A percentile compares a stretch with the other conserved stretches of the same genome.
These are phyloP conservation scores for Kodamaea ohmeri DNA, from an alignment of 1,139 yeast genomes.

Conservation along the genomic window DNA sequence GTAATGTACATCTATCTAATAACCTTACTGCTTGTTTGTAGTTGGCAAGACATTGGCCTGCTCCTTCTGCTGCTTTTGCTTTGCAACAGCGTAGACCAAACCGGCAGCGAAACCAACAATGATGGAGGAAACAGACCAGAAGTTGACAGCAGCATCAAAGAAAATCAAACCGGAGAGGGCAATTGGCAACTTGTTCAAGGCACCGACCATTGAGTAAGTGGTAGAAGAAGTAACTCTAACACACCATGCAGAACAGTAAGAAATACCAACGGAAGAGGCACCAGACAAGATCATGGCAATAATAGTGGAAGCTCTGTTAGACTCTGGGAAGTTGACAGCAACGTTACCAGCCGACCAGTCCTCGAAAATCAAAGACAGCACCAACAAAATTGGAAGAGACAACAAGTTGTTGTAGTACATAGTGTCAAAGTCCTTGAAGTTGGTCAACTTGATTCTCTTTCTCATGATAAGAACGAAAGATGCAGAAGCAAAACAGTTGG, in stretches of 20 bases:
- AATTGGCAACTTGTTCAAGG: constrained; percentile 94
- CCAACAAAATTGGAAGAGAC: constrained; percentile 81
- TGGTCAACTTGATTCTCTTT: constrained; percentile 94
- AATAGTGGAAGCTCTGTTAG: constrained; percentile 62
- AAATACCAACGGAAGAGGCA: constrained; percentile 90
- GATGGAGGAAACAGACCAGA: constrained; percentile 86
- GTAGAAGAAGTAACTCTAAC: constrained; percentile 98
- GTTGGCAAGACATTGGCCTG: constrained; percentile 44
- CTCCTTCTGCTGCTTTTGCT: constrained; percentile 62
- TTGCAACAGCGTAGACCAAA: constrained; percentile 89
- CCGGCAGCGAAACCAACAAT: constrained; percentile 93
- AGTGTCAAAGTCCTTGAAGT: constrained; percentile 96
- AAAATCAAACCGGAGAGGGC: constrained; percentile 91
- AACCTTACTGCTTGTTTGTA: constrained; percentile 12
- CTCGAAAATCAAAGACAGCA: constrained; percentile 75
- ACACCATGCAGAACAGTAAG: constrained; percentile 99
- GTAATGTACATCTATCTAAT: neutral
- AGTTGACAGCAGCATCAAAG: constrained; percentile 93
- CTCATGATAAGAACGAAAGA: constrained; percentile 92
- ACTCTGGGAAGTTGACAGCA: constrained; percentile 72
- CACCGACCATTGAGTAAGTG: constrained; percentile 98
- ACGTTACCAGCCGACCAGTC: constrained; percentile 89
- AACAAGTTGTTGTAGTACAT: constrained; percentile 96
- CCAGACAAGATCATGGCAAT: constrained; percentile 90
- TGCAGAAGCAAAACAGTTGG: constrained; percentile 92